Evolutionary conservation across 2,329 filamentous ascomycete genomes (phyloP).

Genomic region (Fusarium sacchari): DNA sequence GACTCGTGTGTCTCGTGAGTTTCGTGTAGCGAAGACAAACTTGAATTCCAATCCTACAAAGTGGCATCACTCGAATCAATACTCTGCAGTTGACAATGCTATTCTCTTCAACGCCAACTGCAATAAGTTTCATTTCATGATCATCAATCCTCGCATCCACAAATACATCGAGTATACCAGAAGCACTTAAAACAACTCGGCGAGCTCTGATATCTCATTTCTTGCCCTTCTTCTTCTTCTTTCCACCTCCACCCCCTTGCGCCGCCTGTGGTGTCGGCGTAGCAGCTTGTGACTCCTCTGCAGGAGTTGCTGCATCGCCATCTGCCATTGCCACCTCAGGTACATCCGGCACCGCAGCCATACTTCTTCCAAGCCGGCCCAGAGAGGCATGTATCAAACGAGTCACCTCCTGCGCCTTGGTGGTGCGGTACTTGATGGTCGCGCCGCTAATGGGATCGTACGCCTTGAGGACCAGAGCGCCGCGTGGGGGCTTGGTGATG

Average conservation of each 20-base stretch:
- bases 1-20: background rate
- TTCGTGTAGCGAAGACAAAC: background rate
- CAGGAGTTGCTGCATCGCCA: constrained; percentile 43
- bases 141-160: background rate
- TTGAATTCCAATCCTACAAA: no score
- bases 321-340: constrained; percentile 57
- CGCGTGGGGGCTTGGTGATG: constrained; percentile 64
- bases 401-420: constrained; percentile 89
- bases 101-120: background rate
- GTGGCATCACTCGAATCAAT: background rate
- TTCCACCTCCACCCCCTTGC: constrained; percentile 54
- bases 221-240: constrained; percentile 65
- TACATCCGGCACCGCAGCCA: constrained; percentile 65
- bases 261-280: constrained; percentile 43
- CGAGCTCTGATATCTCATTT: constrained; percentile 57
- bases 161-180: background rate
- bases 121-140: background rate
- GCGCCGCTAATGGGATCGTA: constrained; percentile 85
- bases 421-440: constrained; percentile 89
- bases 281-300: constrained; percentile 38
- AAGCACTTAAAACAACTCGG: background rate
- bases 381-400: constrained; percentile 78
- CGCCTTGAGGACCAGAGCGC: constrained; percentile 85
- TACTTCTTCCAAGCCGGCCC: constrained; percentile 77
- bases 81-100: background rate